These are phyloP conservation scores for Rhynchosporium graminicola DNA, from an alignment of 2,329 filamentous ascomycete species.

Conservation along the genomic window DNA sequence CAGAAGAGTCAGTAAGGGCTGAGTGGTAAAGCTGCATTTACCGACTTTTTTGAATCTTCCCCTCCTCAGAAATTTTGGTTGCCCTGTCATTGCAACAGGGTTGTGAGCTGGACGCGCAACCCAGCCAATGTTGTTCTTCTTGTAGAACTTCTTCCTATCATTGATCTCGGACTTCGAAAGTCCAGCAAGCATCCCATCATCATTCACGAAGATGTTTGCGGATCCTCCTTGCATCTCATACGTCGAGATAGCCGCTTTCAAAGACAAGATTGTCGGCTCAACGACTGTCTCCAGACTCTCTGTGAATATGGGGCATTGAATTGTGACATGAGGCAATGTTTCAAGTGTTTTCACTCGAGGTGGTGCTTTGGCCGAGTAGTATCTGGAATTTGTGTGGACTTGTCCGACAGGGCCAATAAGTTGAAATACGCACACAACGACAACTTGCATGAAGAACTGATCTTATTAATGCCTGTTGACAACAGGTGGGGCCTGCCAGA, in stretches of 20 bases:
- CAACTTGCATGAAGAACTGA: constrained; percentile 21
- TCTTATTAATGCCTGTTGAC: too few species aligned
- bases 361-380: constrained; percentile 19
- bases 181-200: constrained; percentile 67
- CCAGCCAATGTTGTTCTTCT: constrained; percentile 69
- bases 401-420: constrained; percentile 22
- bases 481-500: too few species aligned
- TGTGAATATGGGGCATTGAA: constrained; percentile 45
- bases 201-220: constrained; percentile 68
- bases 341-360: constrained; percentile 12
- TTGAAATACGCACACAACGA: constrained; percentile 15
- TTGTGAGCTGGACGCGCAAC: constrained; percentile 66
- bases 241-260: constrained; percentile 58
- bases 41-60: constrained; percentile 51
- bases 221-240: constrained; percentile 62
- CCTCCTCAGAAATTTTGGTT: constrained; percentile 52
- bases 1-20: too few species aligned
- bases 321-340: constrained; percentile 23
- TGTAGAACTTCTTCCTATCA: constrained; percentile 67
- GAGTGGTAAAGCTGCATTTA: too few species aligned
- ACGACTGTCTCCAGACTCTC: constrained; percentile 51
- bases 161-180: constrained; percentile 61
- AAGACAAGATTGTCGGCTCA: constrained; percentile 53
- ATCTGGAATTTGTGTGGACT: constrained; percentile 22
- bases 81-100: constrained; percentile 44